Base-by-base conservation (phyloP, 331 rosid species). In the Quercus tomentella region DNA sequence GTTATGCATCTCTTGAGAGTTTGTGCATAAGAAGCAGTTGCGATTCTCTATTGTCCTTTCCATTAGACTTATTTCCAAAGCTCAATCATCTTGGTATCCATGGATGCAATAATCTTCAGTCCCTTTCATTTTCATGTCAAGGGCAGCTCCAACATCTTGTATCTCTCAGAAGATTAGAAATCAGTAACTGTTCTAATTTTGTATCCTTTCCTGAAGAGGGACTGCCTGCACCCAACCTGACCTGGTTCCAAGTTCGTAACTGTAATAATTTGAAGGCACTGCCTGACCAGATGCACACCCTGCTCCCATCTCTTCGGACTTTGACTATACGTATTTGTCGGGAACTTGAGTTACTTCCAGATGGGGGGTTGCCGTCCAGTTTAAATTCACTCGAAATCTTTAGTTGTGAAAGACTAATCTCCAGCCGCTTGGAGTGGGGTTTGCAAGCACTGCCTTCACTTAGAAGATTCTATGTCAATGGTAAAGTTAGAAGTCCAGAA, bases 181-280 rank as follows among this genome's bases (percentile, higher is more conserved):
- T 81, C 33, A 30, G 15, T 9, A 17, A 30, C 3, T 81, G 80
- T 67, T 80, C 76, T 6, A 75, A 75, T 4, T 81, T 81, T 58
- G 73, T 58, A 30, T 57, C 80, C 28, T 70, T 81, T 6, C 72
- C 79, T 0, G 51, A 55, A 56, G 54, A 60, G 65, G 79, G 79
- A 22, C 61, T 28, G 0, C 21, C 76, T n/a, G 84, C 77, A 31
- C 84, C 77, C 31, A 76, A 81, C 52, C 56, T 75, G 22, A 76
- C 84, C 20, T 4, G 17, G 23, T 63, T 81, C 15, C 4, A 6
- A 0, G 3, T 81, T 37, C 26, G 17, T 9, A 49, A 75, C 2
- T 69, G 80, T 25, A 58, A 30, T 52, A 81, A 45, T 16, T 49
- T 81, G 15, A 58, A 1, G 20, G 54, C 69, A 23, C 60, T 80